Conservation (phyloP, 805 yeast species). For the Brettanomyces custersianus region DNA sequence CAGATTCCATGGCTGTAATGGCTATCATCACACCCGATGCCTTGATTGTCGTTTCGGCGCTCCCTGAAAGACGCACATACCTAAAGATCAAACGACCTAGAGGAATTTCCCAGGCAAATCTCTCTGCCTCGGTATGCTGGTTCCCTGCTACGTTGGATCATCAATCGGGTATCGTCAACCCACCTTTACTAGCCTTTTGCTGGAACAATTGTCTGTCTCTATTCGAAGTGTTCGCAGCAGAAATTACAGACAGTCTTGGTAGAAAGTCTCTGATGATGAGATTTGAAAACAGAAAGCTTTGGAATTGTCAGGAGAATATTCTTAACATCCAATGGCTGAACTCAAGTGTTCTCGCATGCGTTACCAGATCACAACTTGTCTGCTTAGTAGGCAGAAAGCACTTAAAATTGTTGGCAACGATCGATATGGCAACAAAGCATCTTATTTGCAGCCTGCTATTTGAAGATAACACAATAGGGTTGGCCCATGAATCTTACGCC, state of each 20-base stretch:
- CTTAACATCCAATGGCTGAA: constrained; percentile 52
- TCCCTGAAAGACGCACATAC: constrained; percentile 44
- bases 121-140: constrained; percentile 50
- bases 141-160: constrained; percentile 39
- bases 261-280: constrained; percentile 19
- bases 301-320: constrained; percentile 39
- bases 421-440: constrained; percentile 33
- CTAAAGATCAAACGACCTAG: constrained; percentile 43
- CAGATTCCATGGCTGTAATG: constrained; percentile 50
- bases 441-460: constrained; percentile 15
- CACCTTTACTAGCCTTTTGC: constrained; percentile 52
- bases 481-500: constrained; percentile 11
- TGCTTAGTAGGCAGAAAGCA: constrained; percentile 30
- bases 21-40: constrained; percentile 49
- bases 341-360: constrained; percentile 27
- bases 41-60: constrained; percentile 45
- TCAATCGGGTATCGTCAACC: constrained; percentile 16
- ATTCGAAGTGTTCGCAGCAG: constrained; percentile 36
- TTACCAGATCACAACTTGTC: constrained; percentile 39
- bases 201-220: constrained; percentile 58
- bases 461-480: constrained; percentile 7
- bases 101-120: constrained; percentile 4
- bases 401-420: constrained; percentile 26
- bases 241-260: constrained; percentile 17
- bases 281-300: constrained; percentile 33